Evolutionary conservation across 495 filamentous ascomycete species (phyloP), one percentile per base, ranked within the genome.

Genomic region (Daldinia concentrica): DNA sequence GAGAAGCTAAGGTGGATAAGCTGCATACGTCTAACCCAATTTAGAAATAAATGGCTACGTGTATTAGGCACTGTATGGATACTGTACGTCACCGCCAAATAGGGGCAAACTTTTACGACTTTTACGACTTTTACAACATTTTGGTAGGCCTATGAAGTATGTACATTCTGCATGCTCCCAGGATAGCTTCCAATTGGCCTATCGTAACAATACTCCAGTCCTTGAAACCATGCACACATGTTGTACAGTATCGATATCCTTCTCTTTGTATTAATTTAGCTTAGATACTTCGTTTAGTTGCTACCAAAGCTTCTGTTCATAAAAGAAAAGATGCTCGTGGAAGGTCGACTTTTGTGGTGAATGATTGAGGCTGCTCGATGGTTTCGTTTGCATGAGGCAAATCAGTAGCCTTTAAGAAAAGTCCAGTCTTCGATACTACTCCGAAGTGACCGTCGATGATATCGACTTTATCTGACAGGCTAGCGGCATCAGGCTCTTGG

Each of bases 401-500:
- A 22, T 59, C 54, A 34, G 62, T 48, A 37, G 59, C 56, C 24
- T 65, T 56, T 17, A 85, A 45, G 63, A 79, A 86, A 1, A 86
- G 54, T 12, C 81, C 84, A 32, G 79, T 52, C 3, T 77, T 74
- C 11, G 83, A 82, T 29, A 78, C 64, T 24, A 76, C 79, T 12
- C 84, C 82, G 57, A 86, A 86, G 37, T 82, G 74, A 14, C 74
- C 72, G 0, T 61, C 56, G 14, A 72, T 37, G 12, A 81, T 55
- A 36, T 69, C 41, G 8, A 79, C 57, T 0, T 58, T 41, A 6
- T 56, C 60, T 4, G 62, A 48, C 3, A 54, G 6, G 32, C 12
- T 19, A 29, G 22, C 27, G n/a, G 34, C 11, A 58, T 52, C 45
- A 8, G 22, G 36, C 17, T 45, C 62, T 34, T 74, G 24, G 8